Percentiles rank a stretch among this genome's conserved stretches.
phyloP scores from a whole-genome alignment of 106 monocot genomes.

The Hemerocallis citrina region DNA sequence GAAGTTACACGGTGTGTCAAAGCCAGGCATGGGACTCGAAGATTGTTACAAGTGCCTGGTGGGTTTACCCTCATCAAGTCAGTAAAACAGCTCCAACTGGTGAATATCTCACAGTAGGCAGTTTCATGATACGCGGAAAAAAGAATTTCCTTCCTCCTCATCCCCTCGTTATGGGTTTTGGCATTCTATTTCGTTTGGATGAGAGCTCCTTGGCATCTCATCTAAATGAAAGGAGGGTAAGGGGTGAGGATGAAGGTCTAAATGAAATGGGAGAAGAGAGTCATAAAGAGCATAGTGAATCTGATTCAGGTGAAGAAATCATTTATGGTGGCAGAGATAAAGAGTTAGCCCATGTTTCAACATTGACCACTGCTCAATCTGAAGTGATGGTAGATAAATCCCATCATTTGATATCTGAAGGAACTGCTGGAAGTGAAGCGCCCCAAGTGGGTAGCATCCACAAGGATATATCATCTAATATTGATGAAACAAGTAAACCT shows the following conservation, averaged over 20 bases:
- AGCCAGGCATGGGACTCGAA: slow-evolving; percentile 99
- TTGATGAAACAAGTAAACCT: slow-evolving; percentile 21
- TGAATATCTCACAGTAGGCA: slow-evolving; percentile 95
- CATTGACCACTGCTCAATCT: not conserved
- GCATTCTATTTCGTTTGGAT: slow-evolving; percentile 93
- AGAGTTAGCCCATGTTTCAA: slow-evolving; percentile 17
- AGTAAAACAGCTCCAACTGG: slow-evolving; percentile 99
- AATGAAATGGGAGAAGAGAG: slow-evolving; percentile 34
- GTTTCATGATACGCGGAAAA: slow-evolving; percentile 98
- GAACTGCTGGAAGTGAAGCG: slow-evolving; percentile 4
- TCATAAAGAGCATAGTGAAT: slow-evolving; percentile 24
- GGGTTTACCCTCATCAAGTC: slow-evolving; percentile 99
- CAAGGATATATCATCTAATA: slow-evolving; percentile 1
- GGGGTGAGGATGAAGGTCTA: slow-evolving; percentile 73
- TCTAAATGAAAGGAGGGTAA: slow-evolving; percentile 93
- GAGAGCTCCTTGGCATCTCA: slow-evolving; percentile 95
- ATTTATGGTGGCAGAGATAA: slow-evolving; percentile 8
- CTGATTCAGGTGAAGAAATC: slow-evolving; percentile 47
- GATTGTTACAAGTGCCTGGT: slow-evolving; percentile 99
- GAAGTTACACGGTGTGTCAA: slow-evolving; percentile 96
- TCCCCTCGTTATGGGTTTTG: slow-evolving; percentile 96
- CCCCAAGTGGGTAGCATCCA: not conserved
- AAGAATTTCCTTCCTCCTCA: slow-evolving; percentile 98
- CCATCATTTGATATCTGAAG: slow-evolving; percentile 6
- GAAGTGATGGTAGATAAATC: not conserved